Conservation (phyloP, 2,329 filamentous ascomycete species). For the Fusarium liriodendri region DNA sequence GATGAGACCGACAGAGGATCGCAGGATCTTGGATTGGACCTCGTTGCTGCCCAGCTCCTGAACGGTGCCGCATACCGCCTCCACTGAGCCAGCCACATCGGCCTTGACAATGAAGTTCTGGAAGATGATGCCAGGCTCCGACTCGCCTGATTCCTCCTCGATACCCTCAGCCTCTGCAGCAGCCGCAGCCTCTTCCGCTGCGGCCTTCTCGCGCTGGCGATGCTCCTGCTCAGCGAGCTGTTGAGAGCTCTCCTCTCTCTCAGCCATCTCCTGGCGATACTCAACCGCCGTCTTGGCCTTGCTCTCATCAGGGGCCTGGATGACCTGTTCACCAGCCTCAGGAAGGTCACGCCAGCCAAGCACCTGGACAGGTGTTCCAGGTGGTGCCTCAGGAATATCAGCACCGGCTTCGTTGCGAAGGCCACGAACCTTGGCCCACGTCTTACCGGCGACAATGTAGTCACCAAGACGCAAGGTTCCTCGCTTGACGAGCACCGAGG, state of each 20-base stretch:
- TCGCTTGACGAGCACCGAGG: constrained; percentile 88
- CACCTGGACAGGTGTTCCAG: constrained; percentile 91
- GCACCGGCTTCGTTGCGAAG: constrained; percentile 87
- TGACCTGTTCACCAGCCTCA: constrained; percentile 84
- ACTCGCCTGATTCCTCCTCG: constrained; percentile 53
- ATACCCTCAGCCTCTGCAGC: constrained; percentile 50
- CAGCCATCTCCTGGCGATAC: constrained; percentile 78
- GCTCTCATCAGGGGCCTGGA: constrained; percentile 84
- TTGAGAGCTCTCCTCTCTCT: constrained; percentile 79
- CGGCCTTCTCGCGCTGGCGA: constrained; percentile 67
- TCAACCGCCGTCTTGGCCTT: constrained; percentile 82
- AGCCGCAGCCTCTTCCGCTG: constrained; percentile 50
- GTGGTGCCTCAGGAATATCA: constrained; percentile 77
- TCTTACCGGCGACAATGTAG: constrained; percentile 86
- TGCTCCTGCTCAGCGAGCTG: constrained; percentile 81
- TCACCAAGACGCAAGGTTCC: constrained; percentile 87
- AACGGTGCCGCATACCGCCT: constrained; percentile 85
- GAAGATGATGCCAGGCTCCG: constrained; percentile 58
- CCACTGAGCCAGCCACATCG: constrained; percentile 93
- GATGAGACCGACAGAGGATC: constrained; percentile 80
- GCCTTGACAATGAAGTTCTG: constrained; percentile 91
- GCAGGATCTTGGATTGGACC: constrained; percentile 80
- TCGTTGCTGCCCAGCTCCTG: constrained; percentile 86
- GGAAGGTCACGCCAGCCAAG: constrained; percentile 92
- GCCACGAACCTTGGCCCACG: constrained; percentile 87